phyloP scores from a whole-genome alignment of 1,284 basidiomycete species.

The Trametes polyzona region DNA sequence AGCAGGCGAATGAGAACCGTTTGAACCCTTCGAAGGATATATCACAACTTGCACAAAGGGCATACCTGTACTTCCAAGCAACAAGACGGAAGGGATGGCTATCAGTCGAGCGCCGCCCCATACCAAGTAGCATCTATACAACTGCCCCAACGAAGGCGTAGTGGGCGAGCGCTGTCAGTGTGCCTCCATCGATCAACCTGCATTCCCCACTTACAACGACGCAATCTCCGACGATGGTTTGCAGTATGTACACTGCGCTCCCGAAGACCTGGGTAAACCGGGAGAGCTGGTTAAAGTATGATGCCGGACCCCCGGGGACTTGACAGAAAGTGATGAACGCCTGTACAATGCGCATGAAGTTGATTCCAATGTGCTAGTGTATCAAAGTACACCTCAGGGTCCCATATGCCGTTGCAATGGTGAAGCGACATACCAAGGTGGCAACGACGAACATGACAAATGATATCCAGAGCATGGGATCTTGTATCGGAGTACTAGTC shows the following conservation, averaged over 20 bases:
- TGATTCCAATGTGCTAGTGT: conserved; percentile 26
- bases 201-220: conserved; percentile 13
- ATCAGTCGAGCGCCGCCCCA: conserved; percentile 8
- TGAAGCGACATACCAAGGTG: conserved; percentile 6
- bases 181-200: no score
- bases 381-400: background rate
- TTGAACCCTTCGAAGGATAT: no score
- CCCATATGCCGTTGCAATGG: background rate
- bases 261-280: conserved; percentile 31
- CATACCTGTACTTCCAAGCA: conserved; percentile 13
- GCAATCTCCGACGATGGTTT: conserved; percentile 21
- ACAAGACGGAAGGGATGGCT: conserved; percentile 8
- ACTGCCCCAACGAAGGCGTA: no score
- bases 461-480: conserved; percentile 15
- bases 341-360: conserved; percentile 27
- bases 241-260: conserved; percentile 30
- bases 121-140: conserved; percentile 16
- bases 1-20: no score
- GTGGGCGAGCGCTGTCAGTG: background rate
- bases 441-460: conserved; percentile 13
- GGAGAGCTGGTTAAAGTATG: conserved; percentile 28
- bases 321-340: conserved; percentile 28
- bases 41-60: no score
- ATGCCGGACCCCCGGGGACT: conserved; percentile 28
- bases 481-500: background rate